These are phyloP conservation scores for Phytophthora tentaculata DNA, from an alignment of 352 stramenopile genomes.

Conservation along the genomic window DNA sequence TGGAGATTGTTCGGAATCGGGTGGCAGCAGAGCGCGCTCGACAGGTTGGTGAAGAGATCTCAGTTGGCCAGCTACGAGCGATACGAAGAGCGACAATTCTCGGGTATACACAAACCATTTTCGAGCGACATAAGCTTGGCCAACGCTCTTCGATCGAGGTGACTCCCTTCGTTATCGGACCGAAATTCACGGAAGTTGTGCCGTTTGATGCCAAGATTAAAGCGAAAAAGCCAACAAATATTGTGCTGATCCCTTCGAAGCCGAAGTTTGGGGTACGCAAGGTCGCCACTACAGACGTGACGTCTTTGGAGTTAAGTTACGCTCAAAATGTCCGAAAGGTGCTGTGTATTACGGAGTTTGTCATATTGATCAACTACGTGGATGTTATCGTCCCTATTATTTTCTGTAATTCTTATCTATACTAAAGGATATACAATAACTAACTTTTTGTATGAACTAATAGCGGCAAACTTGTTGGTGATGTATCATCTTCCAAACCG, in stretches of 20 bases:
- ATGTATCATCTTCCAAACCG: slow-evolving; percentile 42
- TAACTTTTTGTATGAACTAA: too few species aligned
- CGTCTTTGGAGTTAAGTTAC: slow-evolving; percentile 27
- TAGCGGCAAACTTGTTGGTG: slow-evolving; percentile 31
- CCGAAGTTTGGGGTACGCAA: background rate
- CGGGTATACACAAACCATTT: background rate
- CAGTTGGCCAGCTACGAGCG: background rate
- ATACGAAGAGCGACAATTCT: slow-evolving; percentile 1
- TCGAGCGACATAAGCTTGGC: slow-evolving; percentile 1
- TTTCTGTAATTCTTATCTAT: slow-evolving; percentile 35
- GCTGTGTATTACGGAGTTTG: slow-evolving; percentile 52
- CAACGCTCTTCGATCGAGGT: background rate
- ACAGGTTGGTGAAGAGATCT: background rate
- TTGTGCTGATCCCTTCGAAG: background rate
- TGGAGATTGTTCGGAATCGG: slow-evolving; percentile 4
- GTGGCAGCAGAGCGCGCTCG: background rate
- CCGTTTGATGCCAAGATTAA: slow-evolving; percentile 5
- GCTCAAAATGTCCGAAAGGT: slow-evolving; percentile 26
- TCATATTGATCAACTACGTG: slow-evolving; percentile 49
- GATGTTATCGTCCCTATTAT: slow-evolving; percentile 50
- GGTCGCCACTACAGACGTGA: background rate
- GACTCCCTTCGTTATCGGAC: background rate
- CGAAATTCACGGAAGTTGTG: slow-evolving; percentile 3
- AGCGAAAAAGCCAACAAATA: background rate
- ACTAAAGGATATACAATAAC: too few species aligned